phyloP scores from a whole-genome alignment of 352 stramenopile species.

The Elongisporangium senticosum region DNA sequence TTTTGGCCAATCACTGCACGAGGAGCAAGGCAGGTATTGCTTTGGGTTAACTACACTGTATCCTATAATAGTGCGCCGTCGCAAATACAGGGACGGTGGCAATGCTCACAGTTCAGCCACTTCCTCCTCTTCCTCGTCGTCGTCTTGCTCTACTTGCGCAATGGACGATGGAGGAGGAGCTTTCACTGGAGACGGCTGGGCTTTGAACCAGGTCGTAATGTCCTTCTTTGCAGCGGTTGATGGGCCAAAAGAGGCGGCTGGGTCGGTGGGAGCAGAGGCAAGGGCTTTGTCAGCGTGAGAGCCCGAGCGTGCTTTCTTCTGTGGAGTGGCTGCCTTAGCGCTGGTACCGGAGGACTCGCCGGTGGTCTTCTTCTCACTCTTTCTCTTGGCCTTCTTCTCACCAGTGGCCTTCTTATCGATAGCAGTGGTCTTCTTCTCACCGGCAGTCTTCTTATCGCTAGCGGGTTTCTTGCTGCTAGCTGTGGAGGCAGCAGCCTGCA shows the following conservation, averaged over 20 bases:
- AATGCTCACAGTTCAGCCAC: background rate
- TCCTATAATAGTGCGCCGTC: background rate
- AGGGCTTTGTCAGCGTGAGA: background rate
- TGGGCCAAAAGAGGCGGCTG: slow-evolving; percentile 1
- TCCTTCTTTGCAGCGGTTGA: slow-evolving; percentile 14
- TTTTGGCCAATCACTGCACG: background rate
- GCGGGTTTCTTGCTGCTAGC: slow-evolving; percentile 2
- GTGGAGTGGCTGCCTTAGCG: background rate
- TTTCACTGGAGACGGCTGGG: slow-evolving; percentile 1
- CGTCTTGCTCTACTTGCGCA: background rate
- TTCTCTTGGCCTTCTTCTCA: slow-evolving; percentile 13
- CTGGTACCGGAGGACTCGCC: slow-evolving; percentile 2
- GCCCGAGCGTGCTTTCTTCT: background rate
- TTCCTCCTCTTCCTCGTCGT: background rate
- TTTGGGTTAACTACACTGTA: background rate
- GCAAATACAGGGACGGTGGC: background rate
- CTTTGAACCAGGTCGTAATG: slow-evolving; percentile 31
- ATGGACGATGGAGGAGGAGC: background rate
- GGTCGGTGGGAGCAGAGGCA: background rate
- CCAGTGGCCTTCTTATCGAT: slow-evolving; percentile 1
- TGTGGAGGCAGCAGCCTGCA: background rate
- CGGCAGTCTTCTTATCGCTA: background rate
- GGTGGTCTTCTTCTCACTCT: slow-evolving; percentile 2
- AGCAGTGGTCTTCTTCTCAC: slow-evolving; percentile 13
- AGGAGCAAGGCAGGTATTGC: background rate